Evolutionary conservation across 2,329 filamentous ascomycete species (phyloP).

Genomic region (Eutypella sp.): DNA sequence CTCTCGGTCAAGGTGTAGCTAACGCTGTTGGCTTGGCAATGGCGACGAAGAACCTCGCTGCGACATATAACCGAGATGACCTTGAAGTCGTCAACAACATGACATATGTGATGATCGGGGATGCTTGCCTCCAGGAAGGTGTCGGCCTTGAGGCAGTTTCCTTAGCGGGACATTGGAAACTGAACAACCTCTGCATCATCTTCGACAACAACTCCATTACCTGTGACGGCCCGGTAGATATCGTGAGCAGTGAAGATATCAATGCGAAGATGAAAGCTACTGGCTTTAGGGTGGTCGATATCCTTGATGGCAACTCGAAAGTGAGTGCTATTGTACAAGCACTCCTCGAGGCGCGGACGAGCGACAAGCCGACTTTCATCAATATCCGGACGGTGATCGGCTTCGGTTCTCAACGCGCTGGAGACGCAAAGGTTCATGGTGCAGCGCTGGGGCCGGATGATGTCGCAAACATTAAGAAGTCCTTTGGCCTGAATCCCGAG

Average conservation of each 20-base stretch:
- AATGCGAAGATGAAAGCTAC: background rate
- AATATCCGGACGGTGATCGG: slow-evolving; percentile 55
- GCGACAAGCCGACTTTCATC: slow-evolving; percentile 49
- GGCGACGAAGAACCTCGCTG: slow-evolving; percentile 47
- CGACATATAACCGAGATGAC: slow-evolving; percentile 44
- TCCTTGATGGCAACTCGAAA: slow-evolving; percentile 44
- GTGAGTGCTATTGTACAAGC: slow-evolving; percentile 41
- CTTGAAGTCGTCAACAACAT: slow-evolving; percentile 44
- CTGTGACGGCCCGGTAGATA: slow-evolving; percentile 48
- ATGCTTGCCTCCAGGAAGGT: slow-evolving; percentile 52
- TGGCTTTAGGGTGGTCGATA: slow-evolving; percentile 23
- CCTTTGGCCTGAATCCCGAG: slow-evolving; percentile 44
- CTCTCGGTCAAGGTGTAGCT: slow-evolving; percentile 51
- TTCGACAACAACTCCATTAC: slow-evolving; percentile 57
- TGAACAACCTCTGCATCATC: slow-evolving; percentile 49
- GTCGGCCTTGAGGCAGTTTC: slow-evolving; percentile 50
- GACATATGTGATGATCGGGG: slow-evolving; percentile 51
- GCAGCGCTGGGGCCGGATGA: slow-evolving; percentile 50
- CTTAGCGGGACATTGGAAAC: slow-evolving; percentile 44
- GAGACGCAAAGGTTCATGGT: slow-evolving; percentile 51
- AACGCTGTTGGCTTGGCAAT: slow-evolving; percentile 54
- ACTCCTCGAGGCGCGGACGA: slow-evolving; percentile 35
- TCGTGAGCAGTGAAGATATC: background rate
- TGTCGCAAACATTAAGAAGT: slow-evolving; percentile 49
- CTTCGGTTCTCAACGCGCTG: slow-evolving; percentile 39